A percentile compares a stretch with the other conserved stretches of the same genome.
Evolutionary conservation across 441 rosid genomes (phyloP).

Genomic region (Populus hybrid): DNA sequence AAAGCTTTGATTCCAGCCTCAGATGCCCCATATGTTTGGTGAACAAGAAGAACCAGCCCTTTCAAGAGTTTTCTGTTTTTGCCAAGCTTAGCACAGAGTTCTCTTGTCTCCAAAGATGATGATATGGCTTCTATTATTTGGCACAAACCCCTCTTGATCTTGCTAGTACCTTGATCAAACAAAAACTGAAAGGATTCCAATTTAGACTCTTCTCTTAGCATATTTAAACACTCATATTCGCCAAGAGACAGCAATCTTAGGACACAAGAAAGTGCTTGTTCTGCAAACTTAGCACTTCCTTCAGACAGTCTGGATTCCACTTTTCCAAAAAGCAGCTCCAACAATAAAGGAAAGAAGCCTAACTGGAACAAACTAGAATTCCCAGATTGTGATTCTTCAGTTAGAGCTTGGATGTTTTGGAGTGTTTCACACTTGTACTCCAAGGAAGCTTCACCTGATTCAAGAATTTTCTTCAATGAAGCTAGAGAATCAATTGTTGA

Average conservation of each 20-base stretch:
- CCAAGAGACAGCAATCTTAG: slow-evolving; percentile 29
- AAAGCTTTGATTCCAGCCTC: slow-evolving; percentile 42
- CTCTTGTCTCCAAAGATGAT: slow-evolving; percentile 35
- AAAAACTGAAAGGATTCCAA: slow-evolving; percentile 28
- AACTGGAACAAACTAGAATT: slow-evolving; percentile 28
- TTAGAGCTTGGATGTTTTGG: slow-evolving; percentile 20
- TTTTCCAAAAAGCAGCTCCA: slow-evolving; percentile 35
- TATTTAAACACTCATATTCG: slow-evolving; percentile 29
- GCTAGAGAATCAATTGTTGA: slow-evolving; percentile 19
- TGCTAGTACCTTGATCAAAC: slow-evolving; percentile 33
- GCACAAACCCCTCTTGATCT: slow-evolving; percentile 37
- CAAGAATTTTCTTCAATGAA: slow-evolving; percentile 34
- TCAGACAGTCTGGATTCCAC: slow-evolving; percentile 19
- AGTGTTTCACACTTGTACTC: slow-evolving; percentile 31
- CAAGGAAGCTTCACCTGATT: slow-evolving; percentile 27
- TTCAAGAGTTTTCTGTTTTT: slow-evolving; percentile 21
- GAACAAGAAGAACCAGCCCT: slow-evolving; percentile 25
- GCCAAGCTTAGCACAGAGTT: slow-evolving; percentile 30
- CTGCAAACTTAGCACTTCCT: slow-evolving; percentile 28
- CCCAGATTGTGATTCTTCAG: slow-evolving; percentile 26
- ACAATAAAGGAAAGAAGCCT: slow-evolving; percentile 44
- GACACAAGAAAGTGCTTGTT: slow-evolving; percentile 34
- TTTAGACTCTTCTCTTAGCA: slow-evolving; percentile 37
- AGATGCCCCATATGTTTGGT: slow-evolving; percentile 20
- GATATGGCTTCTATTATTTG: slow-evolving; percentile 38